These are phyloP conservation scores for Penicillium desertorum DNA, from an alignment of 495 filamentous ascomycete species.

Conservation along the genomic window DNA sequence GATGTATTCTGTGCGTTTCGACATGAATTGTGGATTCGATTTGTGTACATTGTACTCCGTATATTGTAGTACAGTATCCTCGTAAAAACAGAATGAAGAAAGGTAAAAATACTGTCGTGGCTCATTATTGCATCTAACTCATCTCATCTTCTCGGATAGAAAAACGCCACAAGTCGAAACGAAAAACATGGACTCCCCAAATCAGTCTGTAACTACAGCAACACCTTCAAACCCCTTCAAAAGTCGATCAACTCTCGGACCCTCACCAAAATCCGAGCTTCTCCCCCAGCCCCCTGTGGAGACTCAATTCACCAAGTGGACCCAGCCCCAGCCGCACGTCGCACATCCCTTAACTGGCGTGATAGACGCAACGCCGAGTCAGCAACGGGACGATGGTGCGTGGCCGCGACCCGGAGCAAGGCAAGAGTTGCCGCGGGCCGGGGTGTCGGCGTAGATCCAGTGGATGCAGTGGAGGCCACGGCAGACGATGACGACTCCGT, in stretches of 20 bases:
- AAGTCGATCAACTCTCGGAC: neutral
- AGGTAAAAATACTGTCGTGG: neutral
- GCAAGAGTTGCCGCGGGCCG: slow-evolving; percentile 19
- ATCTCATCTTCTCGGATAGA: slow-evolving; percentile 1
- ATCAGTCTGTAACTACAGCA: neutral
- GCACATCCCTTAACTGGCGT: slow-evolving; percentile 20
- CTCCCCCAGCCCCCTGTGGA: slow-evolving; percentile 5
- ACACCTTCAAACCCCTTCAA: neutral
- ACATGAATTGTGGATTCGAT: neutral
- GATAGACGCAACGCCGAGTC: slow-evolving; percentile 23
- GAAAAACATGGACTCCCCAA: neutral
- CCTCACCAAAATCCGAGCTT: neutral
- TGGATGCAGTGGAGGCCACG: slow-evolving; percentile 1
- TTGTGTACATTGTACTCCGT: no score
- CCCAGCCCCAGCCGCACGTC: slow-evolving; percentile 12
- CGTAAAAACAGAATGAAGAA: neutral
- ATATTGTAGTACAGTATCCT: no score
- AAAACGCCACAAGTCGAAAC: neutral
- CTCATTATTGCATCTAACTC: slow-evolving; percentile 3
- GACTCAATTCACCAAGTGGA: slow-evolving; percentile 16
- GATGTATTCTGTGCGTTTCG: no score
- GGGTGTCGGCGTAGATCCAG: neutral
- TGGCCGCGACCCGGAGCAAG: slow-evolving; percentile 24
- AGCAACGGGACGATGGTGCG: slow-evolving; percentile 26
- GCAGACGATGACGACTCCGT: slow-evolving; percentile 13